Conservation (phyloP, 108 stramenopile species). For the Hondaea fermentalgiana region DNA sequence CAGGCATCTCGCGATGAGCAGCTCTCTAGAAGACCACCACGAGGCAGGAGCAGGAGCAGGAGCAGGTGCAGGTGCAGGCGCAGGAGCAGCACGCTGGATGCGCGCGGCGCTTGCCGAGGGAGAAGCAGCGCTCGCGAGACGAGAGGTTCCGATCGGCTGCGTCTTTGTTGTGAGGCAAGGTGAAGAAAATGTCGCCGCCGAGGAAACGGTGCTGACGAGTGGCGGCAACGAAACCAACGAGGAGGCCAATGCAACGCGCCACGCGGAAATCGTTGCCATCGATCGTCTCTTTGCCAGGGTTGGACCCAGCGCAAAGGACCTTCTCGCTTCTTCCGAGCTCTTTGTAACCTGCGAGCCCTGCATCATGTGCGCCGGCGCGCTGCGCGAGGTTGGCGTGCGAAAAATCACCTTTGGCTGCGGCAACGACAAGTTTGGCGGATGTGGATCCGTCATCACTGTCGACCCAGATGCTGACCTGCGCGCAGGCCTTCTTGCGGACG, state of each 20-base stretch:
- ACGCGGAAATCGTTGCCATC: constrained; percentile 38
- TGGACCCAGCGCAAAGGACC: neutral
- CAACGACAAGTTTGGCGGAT: constrained; percentile 32
- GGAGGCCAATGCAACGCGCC: constrained; percentile 19
- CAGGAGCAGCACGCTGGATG: neutral
- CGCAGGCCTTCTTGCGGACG: neutral
- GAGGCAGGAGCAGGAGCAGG: no score
- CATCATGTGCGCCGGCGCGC: constrained; percentile 44
- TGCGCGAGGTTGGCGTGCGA: neutral
- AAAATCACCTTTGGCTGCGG: constrained; percentile 25
- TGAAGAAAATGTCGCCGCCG: neutral
- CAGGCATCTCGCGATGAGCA: no score
- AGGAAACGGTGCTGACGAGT: neutral
- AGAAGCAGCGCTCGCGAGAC: neutral
- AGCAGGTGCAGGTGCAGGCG: no score
- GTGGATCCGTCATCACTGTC: constrained; percentile 5
- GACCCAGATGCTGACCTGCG: neutral
- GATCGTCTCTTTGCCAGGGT: neutral
- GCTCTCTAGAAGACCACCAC: no score
- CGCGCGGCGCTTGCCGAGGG: neutral
- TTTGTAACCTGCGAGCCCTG: constrained; percentile 46
- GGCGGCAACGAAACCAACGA: constrained; percentile 29
- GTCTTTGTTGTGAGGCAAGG: neutral
- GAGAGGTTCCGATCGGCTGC: constrained; percentile 40
- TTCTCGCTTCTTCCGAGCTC: neutral